Base-by-base conservation (phyloP, 2,329 filamentous ascomycete genomes). In the Alternaria ethzedia region DNA sequence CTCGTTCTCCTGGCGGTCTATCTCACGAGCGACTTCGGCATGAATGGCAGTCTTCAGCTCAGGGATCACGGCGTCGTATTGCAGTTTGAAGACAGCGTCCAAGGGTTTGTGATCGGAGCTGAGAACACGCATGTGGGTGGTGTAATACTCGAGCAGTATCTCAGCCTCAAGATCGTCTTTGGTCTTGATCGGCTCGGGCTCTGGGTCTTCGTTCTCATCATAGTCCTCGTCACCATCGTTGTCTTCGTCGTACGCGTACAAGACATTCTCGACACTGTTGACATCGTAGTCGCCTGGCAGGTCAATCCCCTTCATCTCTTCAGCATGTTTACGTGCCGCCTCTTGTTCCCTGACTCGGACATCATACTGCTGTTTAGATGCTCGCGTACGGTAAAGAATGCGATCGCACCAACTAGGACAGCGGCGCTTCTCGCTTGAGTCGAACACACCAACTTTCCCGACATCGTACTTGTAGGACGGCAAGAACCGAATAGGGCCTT, bases 401-500 rank as follows among this genome's bases (percentile, higher is more conserved):
- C 96, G 91, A 81, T 99, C 96, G 78, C 96, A 99, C 95, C 96
- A 99, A 76, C 94, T 97, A 3, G 96, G 96, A 3, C 92, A 91
- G 57, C 96, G 88, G 67, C 90, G 90, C 82, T 99, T 99, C 77
- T 98, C 96, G 69, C 94, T 97, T 0, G 94, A 93, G 81, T 99
- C 96, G 77, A 97, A 99, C 28, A 94, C 87, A 2, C 92, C 92
- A 30, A 97, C 88, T 28, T 91, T 97, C n/a, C 96, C 96, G 26
- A 97, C 86, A 74, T 99, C 96, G 71, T 99, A 99, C 79, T 99
- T 99, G 81, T 99, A 99, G 0, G 96, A 96, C 2, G 96, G 96
- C 15, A 98, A 79, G 74, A 99, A 99, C 1, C 88, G 88, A 59
- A 99, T 94, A 1, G 89, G 85, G 0, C 94, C 96, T 83, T 99